Evolutionary conservation across 306 rosid species (phyloP).

Genomic region (Parietaria judaica): DNA sequence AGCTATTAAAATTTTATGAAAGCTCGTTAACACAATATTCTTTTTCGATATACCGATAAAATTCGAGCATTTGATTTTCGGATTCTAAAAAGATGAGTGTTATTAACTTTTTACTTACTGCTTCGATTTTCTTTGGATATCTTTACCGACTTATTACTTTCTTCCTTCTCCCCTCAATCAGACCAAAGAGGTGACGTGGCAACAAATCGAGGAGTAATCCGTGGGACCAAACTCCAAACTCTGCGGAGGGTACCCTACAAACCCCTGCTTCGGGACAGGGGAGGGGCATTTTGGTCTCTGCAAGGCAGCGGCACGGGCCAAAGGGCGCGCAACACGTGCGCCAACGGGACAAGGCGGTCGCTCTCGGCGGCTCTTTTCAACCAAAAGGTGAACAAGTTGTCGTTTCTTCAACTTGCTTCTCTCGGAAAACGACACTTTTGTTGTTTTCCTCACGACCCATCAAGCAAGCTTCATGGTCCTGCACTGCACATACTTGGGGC

Average conservation of each 20-base stretch:
- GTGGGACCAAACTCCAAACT: not conserved
- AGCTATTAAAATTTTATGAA: too few species aligned
- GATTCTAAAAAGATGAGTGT: too few species aligned
- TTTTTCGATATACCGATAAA: too few species aligned
- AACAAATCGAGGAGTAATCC: too few species aligned
- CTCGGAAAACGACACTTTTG: constrained; percentile 15
- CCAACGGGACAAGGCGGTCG: constrained; percentile 9
- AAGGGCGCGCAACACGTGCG: constrained; percentile 27
- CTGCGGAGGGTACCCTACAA: not conserved
- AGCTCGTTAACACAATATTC: too few species aligned
- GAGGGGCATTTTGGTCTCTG: not conserved
- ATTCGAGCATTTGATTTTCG: too few species aligned
- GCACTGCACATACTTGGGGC: too few species aligned
- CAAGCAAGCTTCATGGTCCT: not conserved
- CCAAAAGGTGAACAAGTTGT: constrained; percentile 11
- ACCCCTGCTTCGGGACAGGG: not conserved
- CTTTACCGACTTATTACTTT: too few species aligned
- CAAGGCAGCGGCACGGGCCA: not conserved
- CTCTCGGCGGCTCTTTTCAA: constrained; percentile 22
- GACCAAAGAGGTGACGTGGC: too few species aligned
- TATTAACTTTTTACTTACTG: too few species aligned
- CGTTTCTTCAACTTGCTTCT: not conserved
- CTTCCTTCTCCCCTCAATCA: too few species aligned
- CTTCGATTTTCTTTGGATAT: too few species aligned
- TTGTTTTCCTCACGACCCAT: not conserved